Conservation (phyloP, 2,329 filamentous ascomycete species). For the Pseudocercospora cruenta region DNA sequence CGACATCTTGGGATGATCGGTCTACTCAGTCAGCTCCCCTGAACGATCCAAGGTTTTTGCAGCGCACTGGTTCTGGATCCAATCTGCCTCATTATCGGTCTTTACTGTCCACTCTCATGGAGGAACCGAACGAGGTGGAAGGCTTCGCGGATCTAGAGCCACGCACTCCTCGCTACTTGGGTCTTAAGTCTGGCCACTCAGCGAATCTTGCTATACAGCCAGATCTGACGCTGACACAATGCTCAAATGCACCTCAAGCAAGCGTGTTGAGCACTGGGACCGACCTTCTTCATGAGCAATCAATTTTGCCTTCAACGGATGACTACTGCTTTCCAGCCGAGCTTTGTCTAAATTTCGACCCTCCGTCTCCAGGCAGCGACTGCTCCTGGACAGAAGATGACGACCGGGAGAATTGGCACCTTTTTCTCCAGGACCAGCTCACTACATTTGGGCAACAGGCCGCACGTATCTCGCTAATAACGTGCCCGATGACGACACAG, state of each 20-base stretch:
- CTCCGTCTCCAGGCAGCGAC: conserved; percentile 15
- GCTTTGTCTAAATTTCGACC: neutral
- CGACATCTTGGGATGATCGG: neutral
- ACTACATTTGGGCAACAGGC: conserved; percentile 18
- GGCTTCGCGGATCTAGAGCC: neutral
- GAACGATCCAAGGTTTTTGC: neutral
- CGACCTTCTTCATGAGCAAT: too few species aligned
- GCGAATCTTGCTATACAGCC: neutral
- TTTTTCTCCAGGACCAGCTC: conserved; percentile 17
- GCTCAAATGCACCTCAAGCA: too few species aligned
- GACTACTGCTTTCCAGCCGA: neutral
- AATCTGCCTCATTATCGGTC: neutral
- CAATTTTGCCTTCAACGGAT: too few species aligned
- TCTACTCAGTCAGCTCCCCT: neutral
- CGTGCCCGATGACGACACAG: conserved; percentile 18
- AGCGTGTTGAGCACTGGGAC: too few species aligned
- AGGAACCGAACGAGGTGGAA: neutral
- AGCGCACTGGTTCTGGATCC: neutral
- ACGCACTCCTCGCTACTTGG: neutral
- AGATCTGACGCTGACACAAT: neutral
- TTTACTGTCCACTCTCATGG: neutral
- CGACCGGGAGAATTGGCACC: conserved; percentile 20
- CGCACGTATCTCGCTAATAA: conserved; percentile 20
- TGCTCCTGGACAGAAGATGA: conserved; percentile 26
- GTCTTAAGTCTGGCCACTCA: neutral